Conservation (phyloP, 2,329 filamentous ascomycete species). For the Talaromyces islandicus region DNA sequence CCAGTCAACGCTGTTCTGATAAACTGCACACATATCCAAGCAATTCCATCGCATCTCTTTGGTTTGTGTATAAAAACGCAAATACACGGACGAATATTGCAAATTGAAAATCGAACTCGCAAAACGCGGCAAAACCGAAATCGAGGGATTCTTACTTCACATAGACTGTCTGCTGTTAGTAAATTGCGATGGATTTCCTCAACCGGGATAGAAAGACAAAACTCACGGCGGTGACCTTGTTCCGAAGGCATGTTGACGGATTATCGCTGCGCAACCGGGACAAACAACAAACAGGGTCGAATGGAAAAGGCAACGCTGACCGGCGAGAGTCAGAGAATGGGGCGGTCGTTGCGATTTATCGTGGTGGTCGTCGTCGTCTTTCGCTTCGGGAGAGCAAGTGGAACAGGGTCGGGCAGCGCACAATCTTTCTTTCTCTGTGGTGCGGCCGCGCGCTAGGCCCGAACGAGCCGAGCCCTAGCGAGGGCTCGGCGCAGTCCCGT, state of each 20-base stretch:
- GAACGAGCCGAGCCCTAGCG: constrained; percentile 30
- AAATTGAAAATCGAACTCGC: neutral
- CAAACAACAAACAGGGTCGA: constrained; percentile 37
- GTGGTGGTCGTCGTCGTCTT: constrained; percentile 37
- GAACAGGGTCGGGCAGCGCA: constrained; percentile 19
- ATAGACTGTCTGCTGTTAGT: constrained; percentile 58
- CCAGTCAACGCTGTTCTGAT: constrained; percentile 29
- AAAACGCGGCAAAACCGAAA: neutral
- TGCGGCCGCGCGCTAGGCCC: constrained; percentile 27
- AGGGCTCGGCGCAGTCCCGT: constrained; percentile 31
- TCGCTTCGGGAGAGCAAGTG: constrained; percentile 29
- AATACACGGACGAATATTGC: neutral
- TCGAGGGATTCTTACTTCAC: constrained; percentile 66
- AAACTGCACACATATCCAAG: neutral
- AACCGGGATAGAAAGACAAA: constrained; percentile 13
- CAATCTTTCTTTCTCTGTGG: constrained; percentile 32
- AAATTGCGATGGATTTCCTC: neutral
- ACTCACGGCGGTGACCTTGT: constrained; percentile 81
- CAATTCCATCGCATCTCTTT: neutral
- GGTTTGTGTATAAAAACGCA: neutral
- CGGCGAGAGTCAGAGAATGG: constrained; percentile 28
- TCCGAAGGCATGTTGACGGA: constrained; percentile 78
- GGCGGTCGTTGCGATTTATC: constrained; percentile 31
- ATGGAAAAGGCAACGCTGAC: constrained; percentile 33
- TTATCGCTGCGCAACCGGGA: constrained; percentile 38